These are phyloP conservation scores for Pestalotiopsis sp. DNA, from an alignment of 2,329 filamentous ascomycete genomes.

Conservation along the genomic window DNA sequence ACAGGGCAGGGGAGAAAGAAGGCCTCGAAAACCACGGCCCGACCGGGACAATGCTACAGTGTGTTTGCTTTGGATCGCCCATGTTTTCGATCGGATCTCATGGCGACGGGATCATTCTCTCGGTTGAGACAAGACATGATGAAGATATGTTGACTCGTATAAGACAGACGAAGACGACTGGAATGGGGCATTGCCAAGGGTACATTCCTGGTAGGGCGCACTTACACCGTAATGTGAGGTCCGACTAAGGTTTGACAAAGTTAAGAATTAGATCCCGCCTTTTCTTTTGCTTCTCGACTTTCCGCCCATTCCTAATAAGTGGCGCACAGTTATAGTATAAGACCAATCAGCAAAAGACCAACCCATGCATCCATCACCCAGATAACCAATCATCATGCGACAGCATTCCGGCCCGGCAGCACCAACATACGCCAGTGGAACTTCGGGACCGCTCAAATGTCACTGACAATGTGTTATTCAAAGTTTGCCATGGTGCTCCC, in stretches of 20 bases:
- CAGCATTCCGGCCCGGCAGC: constrained; percentile 7
- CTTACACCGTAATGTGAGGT: background rate
- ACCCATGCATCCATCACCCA: background rate
- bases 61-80: background rate
- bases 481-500: background rate
- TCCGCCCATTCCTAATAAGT: background rate
- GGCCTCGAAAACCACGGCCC: background rate
- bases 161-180: background rate
- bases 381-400: constrained; percentile 5
- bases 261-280: background rate
- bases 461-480: background rate
- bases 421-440: background rate
- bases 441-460: background rate
- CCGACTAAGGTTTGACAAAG: constrained; percentile 1
- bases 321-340: background rate
- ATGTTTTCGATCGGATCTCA: background rate
- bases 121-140: background rate
- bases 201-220: background rate
- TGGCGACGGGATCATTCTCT: background rate
- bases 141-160: background rate
- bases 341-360: constrained; percentile 7
- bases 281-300: background rate
- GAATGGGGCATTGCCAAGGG: background rate
- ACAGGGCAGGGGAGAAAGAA: background rate
- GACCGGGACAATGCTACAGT: background rate